Percentiles rank a stretch among this genome's conserved stretches.
Conservation (phyloP, 768 basidiomycete genomes). For the Macrolepiota albuminosa region DNA sequence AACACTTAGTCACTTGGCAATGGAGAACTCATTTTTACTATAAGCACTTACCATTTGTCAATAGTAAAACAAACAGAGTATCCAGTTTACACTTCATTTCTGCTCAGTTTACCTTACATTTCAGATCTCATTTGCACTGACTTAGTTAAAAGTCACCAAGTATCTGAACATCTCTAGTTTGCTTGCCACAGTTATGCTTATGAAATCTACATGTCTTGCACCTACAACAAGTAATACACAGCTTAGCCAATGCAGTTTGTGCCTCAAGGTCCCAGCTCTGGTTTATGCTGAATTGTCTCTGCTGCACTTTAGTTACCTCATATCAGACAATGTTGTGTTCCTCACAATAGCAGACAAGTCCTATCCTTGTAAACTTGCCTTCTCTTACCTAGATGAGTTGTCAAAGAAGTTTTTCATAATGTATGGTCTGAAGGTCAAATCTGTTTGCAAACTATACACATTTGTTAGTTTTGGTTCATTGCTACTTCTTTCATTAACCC, state of each 20-base stretch:
- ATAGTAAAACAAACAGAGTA: too few species aligned
- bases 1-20: too few species aligned
- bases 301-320: conserved; percentile 74
- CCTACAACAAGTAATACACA: too few species aligned
- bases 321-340: conserved; percentile 91
- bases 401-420: conserved; percentile 92
- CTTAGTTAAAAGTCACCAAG: too few species aligned
- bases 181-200: too few species aligned
- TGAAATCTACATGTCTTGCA: too few species aligned
- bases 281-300: conserved; percentile 7
- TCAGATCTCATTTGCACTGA: too few species aligned
- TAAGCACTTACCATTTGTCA: too few species aligned
- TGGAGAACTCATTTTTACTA: too few species aligned
- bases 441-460: conserved; percentile 93
- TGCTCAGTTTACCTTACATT: too few species aligned
- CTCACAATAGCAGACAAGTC: conserved; percentile 95
- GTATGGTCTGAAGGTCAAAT: conserved; percentile 91
- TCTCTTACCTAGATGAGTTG: conserved; percentile 95
- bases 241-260: conserved; percentile 96
- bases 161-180: too few species aligned
- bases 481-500: neutral
- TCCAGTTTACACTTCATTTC: too few species aligned
- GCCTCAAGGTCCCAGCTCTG: conserved; percentile 1
- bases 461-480: conserved; percentile 94
- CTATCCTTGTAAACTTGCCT: conserved; percentile 94